phyloP scores from a whole-genome alignment of 345 rosid species.

The Dovyalis caffra region DNA sequence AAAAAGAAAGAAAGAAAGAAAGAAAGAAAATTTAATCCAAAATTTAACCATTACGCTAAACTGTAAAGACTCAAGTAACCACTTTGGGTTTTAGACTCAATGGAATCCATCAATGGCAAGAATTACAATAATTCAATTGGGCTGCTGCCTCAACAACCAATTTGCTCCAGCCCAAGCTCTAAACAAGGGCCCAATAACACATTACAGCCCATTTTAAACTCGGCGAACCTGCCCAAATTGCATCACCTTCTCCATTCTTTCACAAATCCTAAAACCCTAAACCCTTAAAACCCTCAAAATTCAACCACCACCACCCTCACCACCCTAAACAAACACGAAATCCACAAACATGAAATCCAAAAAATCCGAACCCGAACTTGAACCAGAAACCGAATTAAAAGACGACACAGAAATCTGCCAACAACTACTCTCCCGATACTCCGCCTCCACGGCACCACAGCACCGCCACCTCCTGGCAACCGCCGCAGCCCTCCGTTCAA shows the following conservation, averaged over 20 bases:
- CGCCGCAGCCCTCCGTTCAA: conserved; percentile 84
- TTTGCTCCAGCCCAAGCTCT: too few relatives aligned
- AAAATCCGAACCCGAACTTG: not conserved
- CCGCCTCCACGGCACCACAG: conserved; percentile 76
- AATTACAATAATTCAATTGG: too few relatives aligned
- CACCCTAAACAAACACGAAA: not conserved
- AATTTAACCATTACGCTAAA: too few relatives aligned
- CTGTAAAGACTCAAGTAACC: too few relatives aligned
- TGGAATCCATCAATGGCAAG: too few relatives aligned
- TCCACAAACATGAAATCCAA: not conserved
- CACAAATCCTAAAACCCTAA: conserved; percentile 9
- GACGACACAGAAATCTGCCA: conserved; percentile 65
- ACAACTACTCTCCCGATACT: conserved; percentile 86
- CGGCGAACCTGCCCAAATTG: too few relatives aligned
- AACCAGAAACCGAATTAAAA: conserved; percentile 23
- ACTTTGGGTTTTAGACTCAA: too few relatives aligned
- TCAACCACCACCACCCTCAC: not conserved
- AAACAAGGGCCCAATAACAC: too few relatives aligned
- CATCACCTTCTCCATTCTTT: not conserved
- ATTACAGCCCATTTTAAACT: too few relatives aligned
- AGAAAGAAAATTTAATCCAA: too few relatives aligned
- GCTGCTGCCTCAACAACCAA: too few relatives aligned
- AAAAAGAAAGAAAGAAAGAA: too few relatives aligned
- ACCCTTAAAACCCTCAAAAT: not conserved
- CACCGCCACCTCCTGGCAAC: conserved; percentile 91